phyloP scores from a whole-genome alignment of 352 stramenopile species.

The Peronosclerospora sorghi region DNA sequence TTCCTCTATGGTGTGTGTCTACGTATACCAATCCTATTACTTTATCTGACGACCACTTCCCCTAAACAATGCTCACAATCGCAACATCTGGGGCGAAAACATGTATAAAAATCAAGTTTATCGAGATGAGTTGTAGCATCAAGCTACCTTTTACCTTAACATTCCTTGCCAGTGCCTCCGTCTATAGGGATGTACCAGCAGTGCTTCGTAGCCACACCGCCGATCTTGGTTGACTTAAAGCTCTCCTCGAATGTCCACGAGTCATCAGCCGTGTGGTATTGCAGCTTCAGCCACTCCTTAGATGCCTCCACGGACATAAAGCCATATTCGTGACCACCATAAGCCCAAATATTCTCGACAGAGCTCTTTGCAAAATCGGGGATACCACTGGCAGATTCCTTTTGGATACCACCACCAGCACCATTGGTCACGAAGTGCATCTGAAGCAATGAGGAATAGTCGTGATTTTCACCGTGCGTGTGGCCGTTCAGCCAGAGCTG shows the following conservation, averaged over 20 bases:
- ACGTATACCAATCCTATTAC: no score
- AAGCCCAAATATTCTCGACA: conserved; percentile 49
- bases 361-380: conserved; percentile 31
- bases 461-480: conserved; percentile 72
- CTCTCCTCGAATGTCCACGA: conserved; percentile 48
- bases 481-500: conserved; percentile 67
- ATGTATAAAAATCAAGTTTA: no score
- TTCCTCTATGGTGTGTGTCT: no score
- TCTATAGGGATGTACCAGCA: conserved; percentile 64
- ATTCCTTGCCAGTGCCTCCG: conserved; percentile 24
- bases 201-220: conserved; percentile 53
- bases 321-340: conserved; percentile 57
- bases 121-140: no score
- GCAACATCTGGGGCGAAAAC: no score
- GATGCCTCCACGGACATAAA: conserved; percentile 56
- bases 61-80: no score
- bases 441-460: conserved; percentile 32
- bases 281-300: conserved; percentile 55
- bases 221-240: conserved; percentile 32
- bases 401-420: conserved; percentile 68
- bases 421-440: conserved; percentile 77
- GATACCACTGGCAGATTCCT: conserved; percentile 64
- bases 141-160: conserved; percentile 12
- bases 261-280: conserved; percentile 58
- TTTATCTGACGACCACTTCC: no score